Base-by-base conservation (phyloP, 805 yeast genomes). In the Wickerhamomyces hampshirensis region DNA sequence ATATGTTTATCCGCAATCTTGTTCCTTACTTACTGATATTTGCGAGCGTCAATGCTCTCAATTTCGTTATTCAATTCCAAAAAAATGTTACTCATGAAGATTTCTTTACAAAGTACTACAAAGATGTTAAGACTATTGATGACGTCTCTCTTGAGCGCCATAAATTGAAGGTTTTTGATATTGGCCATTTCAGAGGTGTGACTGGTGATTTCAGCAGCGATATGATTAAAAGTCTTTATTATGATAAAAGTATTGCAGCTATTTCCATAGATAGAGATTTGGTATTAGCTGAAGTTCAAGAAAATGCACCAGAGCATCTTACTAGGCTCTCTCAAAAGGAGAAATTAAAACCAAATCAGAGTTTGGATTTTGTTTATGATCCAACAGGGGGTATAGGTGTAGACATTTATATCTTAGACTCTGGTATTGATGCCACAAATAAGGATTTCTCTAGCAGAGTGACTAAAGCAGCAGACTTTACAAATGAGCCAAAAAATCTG, bases 391-490 rank as follows among this genome's bases (percentile, higher is more conserved):
- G 71, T 5, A 58, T 48, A 31, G 63, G 63, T 21, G 59, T 63
- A 14, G 66, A 62, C 37, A 58, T 62, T 12, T 64, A 61, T 40
- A 34, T 66, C 6, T 48, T 66, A 23, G 72, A 66, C 37, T 55
- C 68, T 5, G 72, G 71, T 5, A 54, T 67, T 27, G 44, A 58
- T 23, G 37, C 46, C 7, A 48, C 48, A 17, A 73, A 69, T 36
- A 63, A 66, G 3, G 77, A 73, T 29, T 68, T 73, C 39, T 61
- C 56, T 5, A 60, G 63, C 4, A 58, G 77, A 26, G 71, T 68
- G 0, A 50, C 58, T 10, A 53, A 56, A 30, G 60, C 73, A 14
- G 65, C 60, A 1, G 78, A 75, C 38, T 66, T 71, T 44, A 69
- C 78, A 1, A 48, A 48, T 5, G 50, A 37, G 15, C 24, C 28